These are phyloP conservation scores for Hamigera avellanea DNA, from an alignment of 495 filamentous ascomycete species.

Conservation along the genomic window DNA sequence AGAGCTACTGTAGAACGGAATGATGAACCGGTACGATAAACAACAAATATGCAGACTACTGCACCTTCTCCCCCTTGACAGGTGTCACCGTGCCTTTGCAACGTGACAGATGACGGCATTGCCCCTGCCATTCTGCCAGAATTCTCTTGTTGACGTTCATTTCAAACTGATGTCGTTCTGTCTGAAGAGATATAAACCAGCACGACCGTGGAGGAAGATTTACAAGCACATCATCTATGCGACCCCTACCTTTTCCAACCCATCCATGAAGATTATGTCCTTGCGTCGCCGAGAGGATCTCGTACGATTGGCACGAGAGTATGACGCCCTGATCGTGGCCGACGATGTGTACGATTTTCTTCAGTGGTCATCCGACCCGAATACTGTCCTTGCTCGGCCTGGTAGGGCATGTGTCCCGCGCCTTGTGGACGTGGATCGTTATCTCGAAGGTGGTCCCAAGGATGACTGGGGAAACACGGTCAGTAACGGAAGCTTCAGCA, in stretches of 20 bases:
- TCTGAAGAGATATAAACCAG: constrained; percentile 26
- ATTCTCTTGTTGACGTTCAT: too few relatives aligned
- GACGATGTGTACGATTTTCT: constrained; percentile 92
- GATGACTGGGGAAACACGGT: constrained; percentile 61
- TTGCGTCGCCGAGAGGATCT: constrained; percentile 47
- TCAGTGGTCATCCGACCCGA: constrained; percentile 47
- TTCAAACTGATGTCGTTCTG: too few relatives aligned
- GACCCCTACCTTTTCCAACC: constrained; percentile 75
- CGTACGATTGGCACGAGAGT: constrained; percentile 54
- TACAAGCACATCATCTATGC: constrained; percentile 79
- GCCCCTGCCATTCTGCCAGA: background rate
- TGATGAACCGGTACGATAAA: constrained; percentile 24
- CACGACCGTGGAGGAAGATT: constrained; percentile 44
- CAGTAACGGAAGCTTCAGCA: constrained; percentile 76
- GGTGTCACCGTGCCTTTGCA: background rate
- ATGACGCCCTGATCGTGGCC: constrained; percentile 66
- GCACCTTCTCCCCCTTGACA: background rate
- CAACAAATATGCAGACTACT: too few relatives aligned
- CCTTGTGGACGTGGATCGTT: constrained; percentile 64
- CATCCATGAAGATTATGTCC: constrained; percentile 63
- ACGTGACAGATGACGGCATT: too few relatives aligned
- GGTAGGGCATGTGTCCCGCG: constrained; percentile 48
- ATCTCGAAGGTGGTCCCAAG: constrained; percentile 41
- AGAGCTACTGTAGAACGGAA: constrained; percentile 19
- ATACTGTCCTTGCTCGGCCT: constrained; percentile 5